Conservation (phyloP, 2,329 filamentous ascomycete species). For the Hirsutella minnesotensis region DNA sequence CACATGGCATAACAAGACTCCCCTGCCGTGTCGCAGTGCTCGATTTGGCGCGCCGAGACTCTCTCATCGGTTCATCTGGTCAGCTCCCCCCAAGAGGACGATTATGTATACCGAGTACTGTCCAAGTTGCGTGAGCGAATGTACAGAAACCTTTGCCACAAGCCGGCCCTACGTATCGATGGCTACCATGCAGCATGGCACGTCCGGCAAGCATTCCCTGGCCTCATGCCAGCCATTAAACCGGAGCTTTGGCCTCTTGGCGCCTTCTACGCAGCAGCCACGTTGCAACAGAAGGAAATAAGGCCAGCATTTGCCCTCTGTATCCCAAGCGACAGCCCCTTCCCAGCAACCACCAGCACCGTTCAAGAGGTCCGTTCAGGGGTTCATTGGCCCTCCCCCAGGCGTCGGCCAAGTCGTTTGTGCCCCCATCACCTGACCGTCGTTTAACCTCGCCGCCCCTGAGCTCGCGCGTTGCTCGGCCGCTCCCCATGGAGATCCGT, state of each 20-base stretch:
- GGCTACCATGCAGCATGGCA: neutral
- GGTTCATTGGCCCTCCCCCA: no score
- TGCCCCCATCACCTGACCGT: neutral
- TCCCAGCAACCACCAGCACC: neutral
- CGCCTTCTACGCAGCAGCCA: neutral
- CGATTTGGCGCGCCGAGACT: no score
- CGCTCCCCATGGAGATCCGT: slow-evolving; percentile 25
- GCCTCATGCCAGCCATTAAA: neutral
- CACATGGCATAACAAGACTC: no score
- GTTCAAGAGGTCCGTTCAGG: no score
- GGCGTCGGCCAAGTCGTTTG: no score
- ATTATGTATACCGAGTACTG: no score
- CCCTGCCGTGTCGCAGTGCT: no score
- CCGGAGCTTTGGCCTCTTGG: neutral
- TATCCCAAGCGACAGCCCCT: neutral
- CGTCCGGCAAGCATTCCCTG: neutral
- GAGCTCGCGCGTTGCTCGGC: neutral
- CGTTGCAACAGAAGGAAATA: neutral
- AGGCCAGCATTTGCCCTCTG: neutral
- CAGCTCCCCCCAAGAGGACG: no score
- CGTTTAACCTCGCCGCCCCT: neutral
- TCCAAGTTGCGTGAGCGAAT: no score
- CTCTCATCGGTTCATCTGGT: no score
- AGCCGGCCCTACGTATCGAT: neutral
- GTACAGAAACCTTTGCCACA: no score